These are phyloP conservation scores for Mycena amicta DNA, from an alignment of 768 basidiomycete species.

Conservation along the genomic window DNA sequence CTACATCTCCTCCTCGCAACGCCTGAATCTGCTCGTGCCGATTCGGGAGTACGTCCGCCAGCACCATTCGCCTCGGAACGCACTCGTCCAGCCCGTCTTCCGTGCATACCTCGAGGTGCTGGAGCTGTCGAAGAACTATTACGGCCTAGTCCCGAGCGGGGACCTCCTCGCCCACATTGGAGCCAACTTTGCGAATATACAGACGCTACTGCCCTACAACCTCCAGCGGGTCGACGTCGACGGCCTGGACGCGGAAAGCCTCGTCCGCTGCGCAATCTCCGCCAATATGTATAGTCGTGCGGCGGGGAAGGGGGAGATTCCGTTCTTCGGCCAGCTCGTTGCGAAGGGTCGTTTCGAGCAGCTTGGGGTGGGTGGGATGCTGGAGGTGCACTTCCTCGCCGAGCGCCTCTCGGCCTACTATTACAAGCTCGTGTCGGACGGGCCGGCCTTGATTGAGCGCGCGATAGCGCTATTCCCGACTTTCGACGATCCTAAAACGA, in stretches of 20 bases:
- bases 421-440: neutral
- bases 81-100: neutral
- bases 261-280: neutral
- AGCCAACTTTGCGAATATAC: neutral
- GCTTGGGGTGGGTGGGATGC: neutral
- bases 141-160: neutral
- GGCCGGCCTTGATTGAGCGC: neutral
- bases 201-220: neutral
- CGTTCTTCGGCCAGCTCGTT: neutral
- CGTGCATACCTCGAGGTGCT: neutral
- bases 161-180: neutral
- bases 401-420: neutral
- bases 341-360: neutral
- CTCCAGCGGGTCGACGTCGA: neutral
- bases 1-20: neutral
- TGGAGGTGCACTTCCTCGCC: neutral
- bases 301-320: neutral
- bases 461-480: neutral
- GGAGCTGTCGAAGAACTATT: neutral
- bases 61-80: neutral
- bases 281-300: neutral
- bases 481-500: neutral
- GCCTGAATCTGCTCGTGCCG: neutral
- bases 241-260: neutral
- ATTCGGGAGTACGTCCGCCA: neutral